These are phyloP conservation scores for Solanum medicagineum DNA, from an alignment of 257 asterid genomes.

Conservation along the genomic window DNA sequence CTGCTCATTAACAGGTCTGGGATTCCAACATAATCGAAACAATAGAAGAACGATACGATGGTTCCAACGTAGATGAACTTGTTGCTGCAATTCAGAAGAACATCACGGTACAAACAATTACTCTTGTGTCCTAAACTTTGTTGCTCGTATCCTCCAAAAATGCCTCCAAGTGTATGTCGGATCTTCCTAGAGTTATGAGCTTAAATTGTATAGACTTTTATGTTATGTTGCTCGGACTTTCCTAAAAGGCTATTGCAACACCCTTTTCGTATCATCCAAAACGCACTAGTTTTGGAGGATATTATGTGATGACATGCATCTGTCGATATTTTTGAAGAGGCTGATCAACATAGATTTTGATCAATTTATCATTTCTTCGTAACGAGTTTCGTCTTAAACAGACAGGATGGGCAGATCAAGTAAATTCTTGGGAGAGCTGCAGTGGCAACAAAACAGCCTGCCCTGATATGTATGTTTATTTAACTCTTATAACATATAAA, in stretches of 20 bases:
- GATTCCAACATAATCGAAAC: constrained; percentile 71
- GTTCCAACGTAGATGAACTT: constrained; percentile 35
- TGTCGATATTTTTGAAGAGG: not conserved
- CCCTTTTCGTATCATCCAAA: not conserved
- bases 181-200: not conserved
- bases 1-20: constrained; percentile 42
- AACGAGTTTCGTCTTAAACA: constrained; percentile 2
- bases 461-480: constrained; percentile 50
- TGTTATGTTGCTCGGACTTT: not conserved
- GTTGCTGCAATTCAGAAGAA: constrained; percentile 45
- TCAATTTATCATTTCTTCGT: not conserved
- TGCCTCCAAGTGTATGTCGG: not conserved
- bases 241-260: not conserved
- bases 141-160: not conserved
- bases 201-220: not conserved
- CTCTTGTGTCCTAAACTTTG: not conserved
- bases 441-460: constrained; percentile 32
- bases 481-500: not conserved
- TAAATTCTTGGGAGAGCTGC: constrained; percentile 70
- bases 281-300: not conserved
- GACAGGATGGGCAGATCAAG: constrained; percentile 67
- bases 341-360: not conserved
- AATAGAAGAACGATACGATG: constrained; percentile 35
- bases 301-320: not conserved
- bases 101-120: constrained; percentile 37